Conservation (phyloP, 352 stramenopile species). For the Pythium scleroteichum region DNA sequence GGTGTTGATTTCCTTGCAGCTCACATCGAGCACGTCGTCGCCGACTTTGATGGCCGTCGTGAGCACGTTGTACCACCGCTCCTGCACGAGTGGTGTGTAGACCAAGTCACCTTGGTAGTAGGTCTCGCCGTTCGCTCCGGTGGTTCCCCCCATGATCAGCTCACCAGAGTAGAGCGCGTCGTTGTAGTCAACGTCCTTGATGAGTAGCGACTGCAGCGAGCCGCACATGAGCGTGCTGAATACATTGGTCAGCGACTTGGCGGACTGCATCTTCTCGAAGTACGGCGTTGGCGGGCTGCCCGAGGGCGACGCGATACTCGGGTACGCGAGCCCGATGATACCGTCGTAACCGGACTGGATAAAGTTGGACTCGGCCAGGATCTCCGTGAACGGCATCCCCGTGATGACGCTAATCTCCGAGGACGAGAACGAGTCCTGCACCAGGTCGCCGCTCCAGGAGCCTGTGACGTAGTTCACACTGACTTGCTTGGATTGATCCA, state of each 20-base stretch:
- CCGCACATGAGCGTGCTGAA: constrained; percentile 83
- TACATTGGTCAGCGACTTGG: constrained; percentile 41
- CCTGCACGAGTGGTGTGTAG: constrained; percentile 76
- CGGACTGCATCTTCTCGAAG: constrained; percentile 52
- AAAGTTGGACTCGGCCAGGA: constrained; percentile 61
- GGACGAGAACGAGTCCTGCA: constrained; percentile 71
- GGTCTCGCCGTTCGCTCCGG: constrained; percentile 42
- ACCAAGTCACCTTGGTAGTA: constrained; percentile 65
- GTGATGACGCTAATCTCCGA: constrained; percentile 45
- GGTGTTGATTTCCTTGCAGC: constrained; percentile 72
- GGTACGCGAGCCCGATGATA: constrained; percentile 69
- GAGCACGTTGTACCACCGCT: constrained; percentile 80
- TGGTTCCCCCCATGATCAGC: constrained; percentile 58
- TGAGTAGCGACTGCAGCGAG: constrained; percentile 60
- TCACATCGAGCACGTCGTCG: constrained; percentile 42
- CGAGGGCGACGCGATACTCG: constrained; percentile 59
- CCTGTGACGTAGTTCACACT: constrained; percentile 79
- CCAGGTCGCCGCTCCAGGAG: constrained; percentile 65
- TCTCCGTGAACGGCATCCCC: constrained; percentile 60
- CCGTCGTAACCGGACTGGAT: constrained; percentile 74
- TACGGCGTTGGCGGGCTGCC: constrained; percentile 50
- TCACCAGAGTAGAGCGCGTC: constrained; percentile 57
- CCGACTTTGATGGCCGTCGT: constrained; percentile 65
- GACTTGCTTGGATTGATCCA: constrained; percentile 34
- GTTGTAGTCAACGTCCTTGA: constrained; percentile 38